A percentile compares a stretch with the other conserved stretches of the same genome.
Evolutionary conservation across 768 basidiomycete genomes (phyloP).

Genomic region (Coprinopsis marcescibilis): DNA sequence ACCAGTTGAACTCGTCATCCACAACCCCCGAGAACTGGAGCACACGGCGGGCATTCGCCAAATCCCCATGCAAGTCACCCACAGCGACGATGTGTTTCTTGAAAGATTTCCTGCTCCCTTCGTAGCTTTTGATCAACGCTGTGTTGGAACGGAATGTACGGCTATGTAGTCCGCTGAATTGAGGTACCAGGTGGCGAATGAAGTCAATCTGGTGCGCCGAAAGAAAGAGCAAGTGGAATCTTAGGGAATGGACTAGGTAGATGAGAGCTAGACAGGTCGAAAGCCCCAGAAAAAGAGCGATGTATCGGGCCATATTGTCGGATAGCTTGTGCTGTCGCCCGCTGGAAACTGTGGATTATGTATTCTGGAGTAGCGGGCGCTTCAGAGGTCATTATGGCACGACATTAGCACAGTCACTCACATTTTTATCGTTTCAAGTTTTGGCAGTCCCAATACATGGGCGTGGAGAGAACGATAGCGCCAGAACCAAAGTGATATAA

Average conservation of each 20-base stretch:
- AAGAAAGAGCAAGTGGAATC: neutral
- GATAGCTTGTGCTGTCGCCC: no score
- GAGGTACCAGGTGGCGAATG: neutral
- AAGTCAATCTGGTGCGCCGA: neutral
- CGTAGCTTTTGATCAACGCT: slow-evolving; percentile 1
- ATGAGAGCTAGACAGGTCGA: neutral
- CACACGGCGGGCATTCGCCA: slow-evolving; percentile 72
- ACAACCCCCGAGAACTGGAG: slow-evolving; percentile 76
- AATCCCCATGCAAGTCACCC: slow-evolving; percentile 89
- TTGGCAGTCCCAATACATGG: no score
- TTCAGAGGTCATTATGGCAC: no score
- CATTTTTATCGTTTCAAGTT: no score
- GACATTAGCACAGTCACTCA: no score
- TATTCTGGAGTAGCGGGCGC: no score
- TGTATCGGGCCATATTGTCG: neutral
- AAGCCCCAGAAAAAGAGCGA: neutral
- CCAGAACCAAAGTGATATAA: no score
- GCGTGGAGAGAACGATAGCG: no score
- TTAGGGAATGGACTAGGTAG: neutral
- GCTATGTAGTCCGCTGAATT: no score
- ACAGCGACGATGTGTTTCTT: slow-evolving; percentile 73
- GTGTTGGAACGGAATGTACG: no score
- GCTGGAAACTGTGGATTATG: no score
- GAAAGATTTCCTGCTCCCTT: slow-evolving; percentile 24
- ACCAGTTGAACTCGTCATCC: slow-evolving; percentile 71